Evolutionary conservation across 2,329 filamentous ascomycete species (phyloP), one percentile per base, ranked within the genome.

Genomic region (Botryotinia convoluta): DNA sequence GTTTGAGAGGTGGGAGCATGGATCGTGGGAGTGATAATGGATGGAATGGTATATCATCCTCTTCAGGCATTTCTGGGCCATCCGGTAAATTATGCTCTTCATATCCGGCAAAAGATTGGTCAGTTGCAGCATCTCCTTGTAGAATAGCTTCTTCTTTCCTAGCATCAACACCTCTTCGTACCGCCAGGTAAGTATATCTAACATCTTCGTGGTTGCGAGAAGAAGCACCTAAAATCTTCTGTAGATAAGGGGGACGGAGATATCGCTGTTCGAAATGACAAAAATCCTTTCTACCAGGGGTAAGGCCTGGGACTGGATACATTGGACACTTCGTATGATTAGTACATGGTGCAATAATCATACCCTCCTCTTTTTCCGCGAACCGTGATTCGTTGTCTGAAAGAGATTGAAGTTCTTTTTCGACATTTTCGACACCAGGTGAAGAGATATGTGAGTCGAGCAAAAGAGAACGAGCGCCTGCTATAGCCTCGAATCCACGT

Each of bases 251-350:
- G 0, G 96, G 96, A 0, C 95, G 90, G 69, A 94, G 92, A 81
- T 93, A 98, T 64, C 96, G 90, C 83, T 99, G 96, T 75, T 87
- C 88, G 82, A 99, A 98, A 82, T 92, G 93, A 82, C 96, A 99
- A 80, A 92, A 96, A 80, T 98, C 95, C 78, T 94, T 95, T 72
- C 95, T 89, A 9, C 94, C 93, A 42, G 84, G 84, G 71, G 89
- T 90, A 71, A 91, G 85, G 0, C 94, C 94, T 0, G 91, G 87
- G 0, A 86, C 85, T 32, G 87, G 85, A 80, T 97, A 98, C 93
- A 99, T 97, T 0, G 96, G 96, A 77, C 96, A 99, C 73, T 87
- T 86, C 14, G 86, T 85, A 81, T 99, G 96, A 81, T 94, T 98
- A 0, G 96, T 98, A 84, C 96, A 99, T 79, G 90, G 90, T 6